phyloP scores from a whole-genome alignment of 257 asterid genomes.

The Marsdenia floribunda region DNA sequence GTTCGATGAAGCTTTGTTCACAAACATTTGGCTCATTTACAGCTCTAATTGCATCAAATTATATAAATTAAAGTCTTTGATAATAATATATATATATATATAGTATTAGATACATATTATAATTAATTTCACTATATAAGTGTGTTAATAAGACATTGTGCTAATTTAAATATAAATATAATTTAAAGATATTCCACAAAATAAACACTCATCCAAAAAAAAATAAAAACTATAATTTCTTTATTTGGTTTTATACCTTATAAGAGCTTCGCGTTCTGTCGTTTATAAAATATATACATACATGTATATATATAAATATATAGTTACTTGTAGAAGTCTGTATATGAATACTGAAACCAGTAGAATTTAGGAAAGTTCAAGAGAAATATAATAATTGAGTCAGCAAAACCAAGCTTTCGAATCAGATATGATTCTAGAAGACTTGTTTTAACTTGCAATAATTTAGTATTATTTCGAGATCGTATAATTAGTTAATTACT shows the following conservation, averaged over 20 bases:
- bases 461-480: not conserved
- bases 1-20: too few relatives aligned
- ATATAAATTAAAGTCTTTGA: too few relatives aligned
- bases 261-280: not conserved
- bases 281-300: not conserved
- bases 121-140: too few relatives aligned
- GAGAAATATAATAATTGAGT: not conserved
- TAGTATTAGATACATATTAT: too few relatives aligned
- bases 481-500: not conserved
- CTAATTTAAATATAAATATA: too few relatives aligned
- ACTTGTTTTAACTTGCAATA: not conserved
- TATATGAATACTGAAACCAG: not conserved
- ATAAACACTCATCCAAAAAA: too few relatives aligned
- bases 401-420: conserved; percentile 1
- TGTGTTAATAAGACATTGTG: too few relatives aligned
- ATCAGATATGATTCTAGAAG: conserved; percentile 3
- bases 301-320: not conserved
- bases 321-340: not conserved
- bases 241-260: not conserved
- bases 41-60: too few relatives aligned
- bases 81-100: too few relatives aligned
- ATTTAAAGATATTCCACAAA: too few relatives aligned
- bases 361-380: not conserved
- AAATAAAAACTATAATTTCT: not conserved
- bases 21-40: too few relatives aligned